Evolutionary conservation across 345 rosid genomes (phyloP).

Genomic region (sweet orange (Citrus sinensis)): DNA sequence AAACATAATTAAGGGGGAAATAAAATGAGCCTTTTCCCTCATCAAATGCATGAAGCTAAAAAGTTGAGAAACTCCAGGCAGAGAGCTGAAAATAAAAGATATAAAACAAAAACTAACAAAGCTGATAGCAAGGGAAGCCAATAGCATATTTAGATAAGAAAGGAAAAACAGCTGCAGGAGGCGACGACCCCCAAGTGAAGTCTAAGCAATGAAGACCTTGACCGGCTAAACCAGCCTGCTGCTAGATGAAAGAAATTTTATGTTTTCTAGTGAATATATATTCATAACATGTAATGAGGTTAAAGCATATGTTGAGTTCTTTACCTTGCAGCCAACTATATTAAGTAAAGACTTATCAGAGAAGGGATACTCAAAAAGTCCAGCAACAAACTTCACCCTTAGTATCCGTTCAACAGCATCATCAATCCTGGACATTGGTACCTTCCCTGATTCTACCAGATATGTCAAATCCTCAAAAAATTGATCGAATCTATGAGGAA

Average conservation of each 20-base stretch:
- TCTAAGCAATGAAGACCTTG: too few species aligned
- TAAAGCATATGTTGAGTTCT: background rate
- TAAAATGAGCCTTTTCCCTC: too few species aligned
- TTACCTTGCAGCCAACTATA: conserved; percentile 79
- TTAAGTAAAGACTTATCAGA: conserved; percentile 63
- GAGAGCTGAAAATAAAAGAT: too few species aligned
- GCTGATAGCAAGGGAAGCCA: too few species aligned
- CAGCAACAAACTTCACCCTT: conserved; percentile 80
- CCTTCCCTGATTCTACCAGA: conserved; percentile 72
- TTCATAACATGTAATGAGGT: background rate
- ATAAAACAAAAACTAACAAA: too few species aligned
- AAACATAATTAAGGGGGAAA: too few species aligned
- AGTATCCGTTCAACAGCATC: conserved; percentile 86
- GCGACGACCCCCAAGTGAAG: too few species aligned
- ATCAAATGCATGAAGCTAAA: too few species aligned
- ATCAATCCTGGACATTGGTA: conserved; percentile 58
- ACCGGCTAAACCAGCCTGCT: background rate
- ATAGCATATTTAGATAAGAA: too few species aligned
- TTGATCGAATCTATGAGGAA: conserved; percentile 54
- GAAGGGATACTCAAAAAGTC: conserved; percentile 76
- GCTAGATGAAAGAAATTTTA: background rate
- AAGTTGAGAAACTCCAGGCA: too few species aligned
- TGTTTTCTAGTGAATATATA: background rate
- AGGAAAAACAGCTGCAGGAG: too few species aligned
- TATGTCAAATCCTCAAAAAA: conserved; percentile 46